Evolutionary conservation across 2,329 filamentous ascomycete genomes (phyloP), one percentile per base, ranked within the genome.

Genomic region (Calycina herbarum): DNA sequence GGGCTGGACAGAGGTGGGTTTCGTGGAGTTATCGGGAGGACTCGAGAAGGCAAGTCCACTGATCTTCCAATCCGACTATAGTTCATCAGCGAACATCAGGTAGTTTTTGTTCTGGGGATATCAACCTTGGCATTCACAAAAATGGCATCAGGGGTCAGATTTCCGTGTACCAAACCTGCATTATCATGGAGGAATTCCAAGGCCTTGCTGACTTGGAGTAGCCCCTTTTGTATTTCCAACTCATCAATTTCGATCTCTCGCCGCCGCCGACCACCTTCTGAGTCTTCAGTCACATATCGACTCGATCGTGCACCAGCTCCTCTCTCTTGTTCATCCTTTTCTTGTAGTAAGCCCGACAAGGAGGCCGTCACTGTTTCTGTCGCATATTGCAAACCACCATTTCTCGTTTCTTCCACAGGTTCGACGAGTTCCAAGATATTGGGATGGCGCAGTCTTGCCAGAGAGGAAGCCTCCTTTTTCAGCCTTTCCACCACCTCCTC

Each of bases 111-210:
- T 51, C 45, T 24, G 45, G 24, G 57, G 31, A 20, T 38, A 77
- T 84, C 68, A 80, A 86, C 89, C 86, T 99, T 99, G 51, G 92
- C 87, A 79, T 99, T 99, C 78, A 99, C 88, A 70, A 97, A 90
- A 69, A 99, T 88, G 20, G 94, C 92, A 69, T 98, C 94, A 0
- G 95, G 95, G 0, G 94, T 98, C 69, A 99, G 78, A 76, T 99
- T 99, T 59, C 91, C 93, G 78, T 99, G 95, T 0, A 98, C 92
- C 59, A 99, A 83, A 0, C 93, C 93, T 10, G 94, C 94, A 76
- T 94, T 97, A 76, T 98, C 94, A 76, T 98, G 94, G 67, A 98
- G 80, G 76, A 98, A 98, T 78, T 98, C 94, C 35, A 98, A 82
- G 2, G 94, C 94, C 77, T 97, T 97, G 74, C 90, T 94, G 69